Base-by-base conservation (phyloP, 768 basidiomycete species). In the Trametes villosa region DNA sequence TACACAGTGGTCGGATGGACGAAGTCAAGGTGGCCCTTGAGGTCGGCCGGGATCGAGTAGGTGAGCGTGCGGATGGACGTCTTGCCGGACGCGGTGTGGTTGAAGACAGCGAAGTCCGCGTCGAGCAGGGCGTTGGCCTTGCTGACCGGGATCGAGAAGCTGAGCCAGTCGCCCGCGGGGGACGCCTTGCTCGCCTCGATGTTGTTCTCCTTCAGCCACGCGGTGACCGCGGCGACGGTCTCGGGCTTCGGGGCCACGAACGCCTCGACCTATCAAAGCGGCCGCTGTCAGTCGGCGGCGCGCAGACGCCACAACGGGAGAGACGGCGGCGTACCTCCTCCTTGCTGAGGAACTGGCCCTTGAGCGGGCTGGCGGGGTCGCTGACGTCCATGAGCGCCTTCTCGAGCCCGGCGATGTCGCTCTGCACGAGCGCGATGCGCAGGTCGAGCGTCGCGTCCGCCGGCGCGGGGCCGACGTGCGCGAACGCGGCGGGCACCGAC, bases 251-350 rank as follows among this genome's bases (percentile, higher is more conserved):
- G 74, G 9, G 66, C 62, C 18, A 69, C 67, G 51, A 70, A 72
- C 8, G 38, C 55, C 38, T 69, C 70, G 15, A 70, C 70, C 72
- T 75, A n/a, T n/a, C n/a, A n/a, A n/a, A n/a, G n/a, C n/a, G n/a
- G n/a, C n/a, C n/a, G n/a, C n/a, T n/a, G n/a, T n/a, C n/a, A n/a
- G n/a, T n/a, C n/a, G n/a, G n/a, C n/a, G n/a, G n/a, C n/a, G n/a
- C n/a, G n/a, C n/a, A n/a, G n/a, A n/a, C n/a, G n/a, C n/a, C n/a
- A n/a, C n/a, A n/a, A n/a, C n/a, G n/a, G n/a, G n/a, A n/a, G n/a
- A n/a, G n/a, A n/a, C n/a, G n/a, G 4, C 26, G 22, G 29, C 65
- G n/a, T 60, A 80, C 78, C 71, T 79, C 72, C n/a, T 75, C 77
- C 64, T 72, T 69, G 59, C 65, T 72, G 47, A 80, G 62, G 54